phyloP scores from a whole-genome alignment of 2,329 filamentous ascomycete species.

The Orbilia blumenaviensis region DNA sequence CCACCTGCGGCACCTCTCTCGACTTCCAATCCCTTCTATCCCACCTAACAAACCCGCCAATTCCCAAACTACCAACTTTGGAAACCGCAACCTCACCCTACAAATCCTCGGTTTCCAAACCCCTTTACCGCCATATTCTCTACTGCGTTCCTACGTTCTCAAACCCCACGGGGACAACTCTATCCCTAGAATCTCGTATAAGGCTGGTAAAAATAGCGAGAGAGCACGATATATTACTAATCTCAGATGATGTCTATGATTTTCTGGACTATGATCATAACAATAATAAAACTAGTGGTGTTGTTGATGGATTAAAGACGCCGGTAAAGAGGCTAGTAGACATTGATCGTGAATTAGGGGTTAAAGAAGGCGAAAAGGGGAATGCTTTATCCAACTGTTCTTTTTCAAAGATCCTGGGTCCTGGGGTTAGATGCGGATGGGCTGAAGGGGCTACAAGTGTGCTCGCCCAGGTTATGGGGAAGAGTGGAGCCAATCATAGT shows the following conservation, averaged over 20 bases:
- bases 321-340: conserved; percentile 30
- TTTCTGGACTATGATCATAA: conserved; percentile 66
- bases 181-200: conserved; percentile 74
- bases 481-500: conserved; percentile 66
- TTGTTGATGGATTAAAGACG: too few species aligned
- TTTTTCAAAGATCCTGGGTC: conserved; percentile 86
- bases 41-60: conserved; percentile 73
- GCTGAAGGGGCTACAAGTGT: conserved; percentile 73
- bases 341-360: conserved; percentile 48
- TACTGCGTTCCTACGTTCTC: conserved; percentile 89
- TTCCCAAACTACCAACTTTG: conserved; percentile 19
- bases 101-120: conserved; percentile 41
- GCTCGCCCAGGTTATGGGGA: conserved; percentile 67
- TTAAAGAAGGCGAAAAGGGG: conserved; percentile 62
- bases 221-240: conserved; percentile 79
- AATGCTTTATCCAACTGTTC: conserved; percentile 85
- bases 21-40: conserved; percentile 96
- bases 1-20: conserved; percentile 91
- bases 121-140: conserved; percentile 82
- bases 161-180: conserved; percentile 86
- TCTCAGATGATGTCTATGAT: conserved; percentile 94
- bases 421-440: conserved; percentile 89
- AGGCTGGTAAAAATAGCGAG: conserved; percentile 79
- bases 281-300: neutral
- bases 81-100: conserved; percentile 17